Percentiles rank a stretch among this genome's conserved stretches.
Evolutionary conservation across 192 early-diverging fungal species (phyloP).

Genomic region (Backusella westeae): DNA sequence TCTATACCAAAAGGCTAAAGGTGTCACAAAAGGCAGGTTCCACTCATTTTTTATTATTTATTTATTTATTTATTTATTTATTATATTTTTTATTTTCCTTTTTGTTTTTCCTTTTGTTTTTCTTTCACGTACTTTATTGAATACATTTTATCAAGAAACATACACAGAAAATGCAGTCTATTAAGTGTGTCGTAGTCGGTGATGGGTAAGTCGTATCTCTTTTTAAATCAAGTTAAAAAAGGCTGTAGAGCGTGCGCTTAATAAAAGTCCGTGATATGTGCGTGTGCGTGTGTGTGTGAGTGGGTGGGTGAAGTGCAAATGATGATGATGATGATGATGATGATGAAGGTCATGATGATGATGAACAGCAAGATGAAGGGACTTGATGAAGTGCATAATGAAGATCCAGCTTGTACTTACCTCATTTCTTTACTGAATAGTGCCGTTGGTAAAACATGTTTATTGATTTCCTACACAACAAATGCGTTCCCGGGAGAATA

Average conservation of each 20-base stretch:
- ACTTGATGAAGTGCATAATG: no score
- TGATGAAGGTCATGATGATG: no score
- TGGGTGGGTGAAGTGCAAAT: no score
- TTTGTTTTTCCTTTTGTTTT: neutral
- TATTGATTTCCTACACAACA: conserved; percentile 97
- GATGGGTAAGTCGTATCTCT: conserved; percentile 23
- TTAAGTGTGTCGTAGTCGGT: conserved; percentile 35
- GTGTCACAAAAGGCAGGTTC: neutral
- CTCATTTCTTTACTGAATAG: conserved; percentile 35
- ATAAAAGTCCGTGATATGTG: neutral
- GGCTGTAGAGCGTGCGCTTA: neutral
- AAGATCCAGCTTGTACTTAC: no score
- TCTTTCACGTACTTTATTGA: neutral
- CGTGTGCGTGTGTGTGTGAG: neutral
- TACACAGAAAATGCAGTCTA: conserved; percentile 26
- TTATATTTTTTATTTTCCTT: neutral
- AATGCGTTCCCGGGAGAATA: conserved; percentile 99
- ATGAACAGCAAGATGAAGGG: no score
- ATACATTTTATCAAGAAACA: neutral
- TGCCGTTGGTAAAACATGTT: conserved; percentile 94
- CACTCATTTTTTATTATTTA: conserved; percentile 9
- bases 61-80: neutral
- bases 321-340: neutral
- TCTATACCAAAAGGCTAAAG: neutral
- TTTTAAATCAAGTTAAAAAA: neutral